Evolutionary conservation across 164 flowering plant species (phyloP).

Genomic region (Umbilicus rupestris): DNA sequence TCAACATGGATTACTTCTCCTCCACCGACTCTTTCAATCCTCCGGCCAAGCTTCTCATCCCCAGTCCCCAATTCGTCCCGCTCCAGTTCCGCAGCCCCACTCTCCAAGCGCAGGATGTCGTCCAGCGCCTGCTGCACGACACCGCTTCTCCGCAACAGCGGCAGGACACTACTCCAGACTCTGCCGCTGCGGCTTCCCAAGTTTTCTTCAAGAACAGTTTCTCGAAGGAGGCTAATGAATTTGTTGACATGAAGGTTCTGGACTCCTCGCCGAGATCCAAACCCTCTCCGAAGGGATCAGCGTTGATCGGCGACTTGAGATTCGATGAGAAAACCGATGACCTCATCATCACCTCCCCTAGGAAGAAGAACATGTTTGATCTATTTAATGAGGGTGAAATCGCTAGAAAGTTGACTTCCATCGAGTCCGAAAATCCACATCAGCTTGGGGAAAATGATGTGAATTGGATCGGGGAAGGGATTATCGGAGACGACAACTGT

Average conservation of each 20-base stretch:
- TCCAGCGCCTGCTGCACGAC: background rate
- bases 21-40: too few species aligned
- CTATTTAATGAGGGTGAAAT: background rate
- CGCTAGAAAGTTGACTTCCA: background rate
- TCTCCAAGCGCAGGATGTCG: background rate
- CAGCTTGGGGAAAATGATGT: background rate
- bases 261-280: background rate
- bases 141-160: background rate
- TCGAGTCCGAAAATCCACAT: background rate
- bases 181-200: background rate
- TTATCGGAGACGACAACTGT: conserved; percentile 1
- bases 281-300: too few species aligned
- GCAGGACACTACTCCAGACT: background rate
- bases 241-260: background rate
- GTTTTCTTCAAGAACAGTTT: background rate
- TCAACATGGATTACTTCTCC: conserved; percentile 4
- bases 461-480: background rate
- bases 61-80: background rate
- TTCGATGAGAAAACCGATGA: too few species aligned
- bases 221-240: background rate
- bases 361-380: background rate
- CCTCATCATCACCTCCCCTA: background rate
- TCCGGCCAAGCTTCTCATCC: too few species aligned
- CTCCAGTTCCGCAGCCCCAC: background rate
- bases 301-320: too few species aligned